phyloP scores from a whole-genome alignment of 805 yeast genomes.

The Dipodascopsis tothii region DNA sequence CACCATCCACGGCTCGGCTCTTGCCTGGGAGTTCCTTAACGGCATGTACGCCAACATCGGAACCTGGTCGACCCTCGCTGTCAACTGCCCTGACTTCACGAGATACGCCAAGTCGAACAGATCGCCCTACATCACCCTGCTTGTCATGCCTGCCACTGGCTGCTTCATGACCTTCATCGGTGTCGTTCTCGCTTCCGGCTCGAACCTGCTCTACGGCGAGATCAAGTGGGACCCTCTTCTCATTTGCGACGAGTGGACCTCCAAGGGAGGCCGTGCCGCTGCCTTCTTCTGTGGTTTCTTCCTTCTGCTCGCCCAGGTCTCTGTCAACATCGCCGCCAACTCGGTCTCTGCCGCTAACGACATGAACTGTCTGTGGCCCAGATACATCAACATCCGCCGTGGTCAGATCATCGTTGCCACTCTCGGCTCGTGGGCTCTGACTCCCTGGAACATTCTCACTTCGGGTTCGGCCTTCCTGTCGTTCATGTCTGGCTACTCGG shows the following conservation, averaged over 20 bases:
- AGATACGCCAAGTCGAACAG: conserved; percentile 39
- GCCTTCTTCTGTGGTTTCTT: conserved; percentile 35
- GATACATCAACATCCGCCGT: conserved; percentile 39
- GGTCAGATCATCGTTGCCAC: conserved; percentile 40
- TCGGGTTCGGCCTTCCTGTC: conserved; percentile 34
- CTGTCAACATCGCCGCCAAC: conserved; percentile 32
- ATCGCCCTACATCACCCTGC: conserved; percentile 26
- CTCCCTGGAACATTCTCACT: conserved; percentile 39
- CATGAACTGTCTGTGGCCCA: conserved; percentile 39
- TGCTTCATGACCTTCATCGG: conserved; percentile 17
- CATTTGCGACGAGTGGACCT: conserved; percentile 7
- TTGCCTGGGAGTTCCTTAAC: conserved; percentile 9
- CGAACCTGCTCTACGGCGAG: conserved; percentile 15
- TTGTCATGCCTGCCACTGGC: conserved; percentile 15
- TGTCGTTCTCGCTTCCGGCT: conserved; percentile 19
- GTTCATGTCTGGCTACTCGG: conserved; percentile 35
- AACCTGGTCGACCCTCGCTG: conserved; percentile 5
- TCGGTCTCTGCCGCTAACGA: conserved; percentile 38
- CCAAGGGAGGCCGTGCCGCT: conserved; percentile 34
- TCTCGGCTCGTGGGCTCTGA: conserved; percentile 32
- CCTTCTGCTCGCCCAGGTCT: conserved; percentile 35
- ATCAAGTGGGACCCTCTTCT: conserved; percentile 21
- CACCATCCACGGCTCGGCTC: conserved; percentile 9
- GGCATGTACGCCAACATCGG: conserved; percentile 11
- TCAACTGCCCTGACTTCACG: conserved; percentile 24